These are phyloP conservation scores for Eimeria sp. DNA, from an alignment of 169 alveolate species.

Conservation along the genomic window DNA sequence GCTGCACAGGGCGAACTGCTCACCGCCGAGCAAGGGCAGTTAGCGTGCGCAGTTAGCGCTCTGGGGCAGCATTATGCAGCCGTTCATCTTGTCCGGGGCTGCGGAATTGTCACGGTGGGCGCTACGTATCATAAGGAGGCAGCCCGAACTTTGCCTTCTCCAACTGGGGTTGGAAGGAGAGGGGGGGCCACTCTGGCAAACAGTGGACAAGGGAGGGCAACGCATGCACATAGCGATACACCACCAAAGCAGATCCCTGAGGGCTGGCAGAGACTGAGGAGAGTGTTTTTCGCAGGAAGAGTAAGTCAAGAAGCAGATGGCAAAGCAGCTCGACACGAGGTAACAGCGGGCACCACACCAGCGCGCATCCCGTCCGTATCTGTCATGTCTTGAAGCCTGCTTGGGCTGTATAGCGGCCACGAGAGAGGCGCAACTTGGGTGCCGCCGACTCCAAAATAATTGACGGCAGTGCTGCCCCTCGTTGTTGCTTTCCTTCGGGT, in stretches of 20 bases:
- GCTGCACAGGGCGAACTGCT: neutral
- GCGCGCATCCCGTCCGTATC: neutral
- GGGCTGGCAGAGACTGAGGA: neutral
- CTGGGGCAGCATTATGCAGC: neutral
- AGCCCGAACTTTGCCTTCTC: neutral
- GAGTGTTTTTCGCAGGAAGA: neutral
- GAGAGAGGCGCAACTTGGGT: neutral
- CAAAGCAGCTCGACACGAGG: neutral
- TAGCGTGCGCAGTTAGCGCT: neutral
- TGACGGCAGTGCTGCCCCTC: neutral
- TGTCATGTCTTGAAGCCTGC: neutral
- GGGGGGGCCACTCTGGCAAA: neutral
- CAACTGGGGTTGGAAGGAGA: neutral
- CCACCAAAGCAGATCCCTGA: neutral
- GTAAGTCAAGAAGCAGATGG: neutral
- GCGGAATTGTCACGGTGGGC: neutral
- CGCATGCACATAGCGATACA: neutral
- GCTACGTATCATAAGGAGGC: neutral
- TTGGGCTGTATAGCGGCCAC: neutral
- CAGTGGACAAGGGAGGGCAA: neutral
- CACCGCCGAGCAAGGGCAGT: neutral
- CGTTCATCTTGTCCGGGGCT: neutral
- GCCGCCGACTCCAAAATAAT: neutral
- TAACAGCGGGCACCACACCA: neutral
- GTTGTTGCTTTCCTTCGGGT: neutral